Conservation (phyloP, 192 early-diverging fungal species). For the Podila clonocystis region DNA sequence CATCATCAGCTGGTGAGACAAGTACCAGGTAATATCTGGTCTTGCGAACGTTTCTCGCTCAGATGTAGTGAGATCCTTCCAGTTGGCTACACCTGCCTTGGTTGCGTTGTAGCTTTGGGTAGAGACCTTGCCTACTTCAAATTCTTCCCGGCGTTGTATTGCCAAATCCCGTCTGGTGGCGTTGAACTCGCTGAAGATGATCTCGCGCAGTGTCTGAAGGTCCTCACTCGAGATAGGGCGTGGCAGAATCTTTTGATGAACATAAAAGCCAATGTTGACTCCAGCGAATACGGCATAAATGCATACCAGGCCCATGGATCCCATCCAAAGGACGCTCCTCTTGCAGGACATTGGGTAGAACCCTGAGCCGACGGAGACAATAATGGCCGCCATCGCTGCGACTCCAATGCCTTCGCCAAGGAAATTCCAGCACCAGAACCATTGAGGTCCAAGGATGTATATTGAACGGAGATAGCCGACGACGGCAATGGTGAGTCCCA, state of each 20-base stretch:
- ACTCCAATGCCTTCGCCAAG: constrained; percentile 20
- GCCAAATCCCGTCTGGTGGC: background rate
- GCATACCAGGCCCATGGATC: constrained; percentile 13
- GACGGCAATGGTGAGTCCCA: constrained; percentile 8
- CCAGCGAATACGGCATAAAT: constrained; percentile 13
- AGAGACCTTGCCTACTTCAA: background rate
- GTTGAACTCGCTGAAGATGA: background rate
- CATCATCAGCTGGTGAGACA: constrained; percentile 23
- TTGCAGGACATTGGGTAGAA: constrained; percentile 34
- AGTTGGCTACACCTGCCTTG: constrained; percentile 7
- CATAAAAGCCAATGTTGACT: constrained; percentile 8
- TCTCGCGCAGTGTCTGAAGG: background rate
- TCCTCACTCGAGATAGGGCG: background rate
- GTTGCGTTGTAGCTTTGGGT: background rate
- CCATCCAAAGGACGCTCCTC: constrained; percentile 16
- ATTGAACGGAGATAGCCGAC: constrained; percentile 6
- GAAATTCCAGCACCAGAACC: constrained; percentile 40
- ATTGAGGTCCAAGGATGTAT: background rate
- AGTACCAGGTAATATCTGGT: constrained; percentile 3
- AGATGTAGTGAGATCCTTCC: background rate
- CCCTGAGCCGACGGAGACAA: constrained; percentile 29
- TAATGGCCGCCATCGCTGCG: constrained; percentile 7
- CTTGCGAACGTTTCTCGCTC: background rate
- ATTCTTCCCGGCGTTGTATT: background rate
- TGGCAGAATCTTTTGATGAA: constrained; percentile 6